Evolutionary conservation across 371 early-diverging fungal genomes (phyloP), one percentile per base, ranked within the genome.

Genomic region (Mucor lusitanicus): DNA sequence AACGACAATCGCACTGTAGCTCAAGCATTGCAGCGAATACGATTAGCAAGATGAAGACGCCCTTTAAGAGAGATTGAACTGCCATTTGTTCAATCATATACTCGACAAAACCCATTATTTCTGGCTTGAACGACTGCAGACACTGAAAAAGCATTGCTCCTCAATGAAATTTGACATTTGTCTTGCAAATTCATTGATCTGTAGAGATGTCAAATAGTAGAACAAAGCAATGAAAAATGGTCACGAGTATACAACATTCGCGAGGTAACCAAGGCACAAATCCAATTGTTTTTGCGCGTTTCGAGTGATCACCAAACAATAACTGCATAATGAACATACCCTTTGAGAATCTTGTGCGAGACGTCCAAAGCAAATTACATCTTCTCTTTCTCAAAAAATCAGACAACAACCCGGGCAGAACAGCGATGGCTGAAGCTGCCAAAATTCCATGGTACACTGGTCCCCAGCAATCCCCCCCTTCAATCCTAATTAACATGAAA

Each of bases 401-500:
- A n/a, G 69, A 68, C 21, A 57, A 46, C 1, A 65, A 68, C 40
- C 62, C 61, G 33, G 62, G 55, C 33, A 68, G 63, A 48, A 33
- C 15, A 12, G 61, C 55, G 0, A 53, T 65, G 15, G 28, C 33
- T 2, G 48, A 63, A 23, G 55, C 67, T 12, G 19, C 73, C 6
- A 64, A 69, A 0, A 69, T 73, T 21, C 73, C 73, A 27, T 73
- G 73, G 73, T 71, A 67, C 7, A 27, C 6, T 17, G 32, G 27
- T 33, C 21, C 25, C 2, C n/a, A n/a, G 28, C 32, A 23, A 11
- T 32, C 3, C 37, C 8, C 33, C 30, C 30, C n/a, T n/a, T 30
- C 30, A 30, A 30, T 13, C 2, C 12, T 17, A 6, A 55, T 17
- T 27, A 11, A 44, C 7, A 53, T 6, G 28, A 7, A 9, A 5